Evolutionary conservation across 108 stramenopile species (phyloP), one percentile per base, ranked within the genome.

Genomic region (Skeletonema marinoi): DNA sequence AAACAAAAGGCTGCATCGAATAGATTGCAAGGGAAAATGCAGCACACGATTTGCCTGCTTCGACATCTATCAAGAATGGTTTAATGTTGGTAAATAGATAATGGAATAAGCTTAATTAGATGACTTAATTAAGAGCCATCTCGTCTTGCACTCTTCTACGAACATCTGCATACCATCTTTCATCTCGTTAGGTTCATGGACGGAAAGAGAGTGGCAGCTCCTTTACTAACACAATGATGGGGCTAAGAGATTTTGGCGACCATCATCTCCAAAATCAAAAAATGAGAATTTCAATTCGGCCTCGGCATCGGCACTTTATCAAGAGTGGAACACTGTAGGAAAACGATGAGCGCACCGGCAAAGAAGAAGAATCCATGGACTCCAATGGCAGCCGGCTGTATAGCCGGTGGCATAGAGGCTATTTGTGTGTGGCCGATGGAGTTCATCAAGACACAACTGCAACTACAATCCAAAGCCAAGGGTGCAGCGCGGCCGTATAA

Each of bases 341-440:
- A n/a, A 11, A 41, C 10, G 38, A 32, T 68, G 19, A 48, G 42
- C 41, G 33, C 75, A 33, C 65, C 75, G 14, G 58, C 72, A 14
- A 90, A 89, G 68, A 85, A 88, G 64, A 91, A 90, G 56, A 92
- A 88, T 80, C 92, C 92, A 36, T 78, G 92, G 48, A 82, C 87
- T 31, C 86, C 94, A 69, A 88, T 95, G 91, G 75, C 88, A 29
- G 91, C 94, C 31, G 94, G 94, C 11, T 95, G 92, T 70, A 75
- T 92, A 35, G 91, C 91, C 9, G 91, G 93, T 42, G 93, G 87
- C 41, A 88, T 94, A 32, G 94, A 95, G 81, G 94, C 94, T 0
- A 92, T 92, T 10, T 54, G 66, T 2, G 94, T 98, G 0, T 98
- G 98, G 98, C 98, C 98, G 11, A 98, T 99, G 95, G 98, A 99